phyloP scores from a whole-genome alignment of 2,329 filamentous ascomycete species.

The Xylaria sp. region DNA sequence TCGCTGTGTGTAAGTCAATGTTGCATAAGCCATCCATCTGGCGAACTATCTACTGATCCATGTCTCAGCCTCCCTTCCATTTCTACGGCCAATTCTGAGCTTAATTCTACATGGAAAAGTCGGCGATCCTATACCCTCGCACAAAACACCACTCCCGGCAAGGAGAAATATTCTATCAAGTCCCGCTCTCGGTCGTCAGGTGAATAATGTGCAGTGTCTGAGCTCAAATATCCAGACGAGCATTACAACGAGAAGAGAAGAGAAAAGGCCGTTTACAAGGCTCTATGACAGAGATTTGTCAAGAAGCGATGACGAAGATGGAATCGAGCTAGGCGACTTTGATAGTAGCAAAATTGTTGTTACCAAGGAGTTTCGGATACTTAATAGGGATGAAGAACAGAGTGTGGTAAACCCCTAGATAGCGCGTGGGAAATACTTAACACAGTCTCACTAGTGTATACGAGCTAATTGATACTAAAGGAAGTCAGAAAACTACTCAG shows the following conservation, averaged over 20 bases:
- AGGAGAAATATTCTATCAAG: neutral
- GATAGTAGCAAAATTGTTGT: neutral
- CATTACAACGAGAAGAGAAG: neutral
- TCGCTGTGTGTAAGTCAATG: neutral
- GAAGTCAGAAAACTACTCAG: too few species aligned
- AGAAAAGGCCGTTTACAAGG: neutral
- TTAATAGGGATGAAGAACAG: neutral
- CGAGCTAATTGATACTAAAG: too few species aligned
- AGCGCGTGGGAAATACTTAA: too few species aligned
- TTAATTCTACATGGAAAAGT: neutral
- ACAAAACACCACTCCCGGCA: neutral
- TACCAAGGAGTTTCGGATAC: neutral
- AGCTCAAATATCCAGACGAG: neutral
- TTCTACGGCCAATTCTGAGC: neutral
- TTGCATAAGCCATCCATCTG: neutral
- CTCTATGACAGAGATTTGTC: neutral
- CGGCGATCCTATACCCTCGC: neutral
- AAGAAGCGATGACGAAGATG: neutral
- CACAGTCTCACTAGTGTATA: too few species aligned
- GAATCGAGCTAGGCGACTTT: neutral
- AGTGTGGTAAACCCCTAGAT: too few species aligned
- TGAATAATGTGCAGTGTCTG: neutral
- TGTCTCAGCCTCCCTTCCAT: neutral
- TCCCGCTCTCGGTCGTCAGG: neutral
- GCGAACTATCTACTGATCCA: neutral